phyloP scores from a whole-genome alignment of 2,329 filamentous ascomycete genomes.

The Arthrobotrys iridis region DNA sequence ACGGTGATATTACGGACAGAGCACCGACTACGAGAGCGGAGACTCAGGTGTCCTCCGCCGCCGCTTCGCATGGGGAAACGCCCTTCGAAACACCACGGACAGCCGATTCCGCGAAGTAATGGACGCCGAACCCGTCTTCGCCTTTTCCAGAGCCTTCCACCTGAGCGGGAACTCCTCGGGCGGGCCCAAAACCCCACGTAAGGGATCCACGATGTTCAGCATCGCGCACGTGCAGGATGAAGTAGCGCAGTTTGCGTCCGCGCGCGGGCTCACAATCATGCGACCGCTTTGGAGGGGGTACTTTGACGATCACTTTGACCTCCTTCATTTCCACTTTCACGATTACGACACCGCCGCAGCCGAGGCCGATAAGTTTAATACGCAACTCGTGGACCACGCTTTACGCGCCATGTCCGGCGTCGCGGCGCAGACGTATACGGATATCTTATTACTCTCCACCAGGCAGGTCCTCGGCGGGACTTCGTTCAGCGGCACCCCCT shows the following conservation, averaged over 20 bases:
- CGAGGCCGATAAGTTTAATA: slow-evolving; percentile 70
- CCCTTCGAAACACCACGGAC: slow-evolving; percentile 74
- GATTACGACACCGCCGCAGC: slow-evolving; percentile 76
- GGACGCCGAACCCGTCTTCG: slow-evolving; percentile 83
- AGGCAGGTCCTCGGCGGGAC: slow-evolving; percentile 83
- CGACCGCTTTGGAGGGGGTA: slow-evolving; percentile 81
- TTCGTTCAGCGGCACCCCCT: slow-evolving; percentile 75
- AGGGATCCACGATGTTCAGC: slow-evolving; percentile 72
- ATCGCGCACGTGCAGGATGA: slow-evolving; percentile 80
- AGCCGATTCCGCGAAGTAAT: slow-evolving; percentile 74
- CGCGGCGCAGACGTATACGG: slow-evolving; percentile 77
- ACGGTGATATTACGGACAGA: slow-evolving; percentile 59
- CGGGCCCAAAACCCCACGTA: slow-evolving; percentile 62
- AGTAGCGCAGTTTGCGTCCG: slow-evolving; percentile 80
- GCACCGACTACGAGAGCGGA: slow-evolving; percentile 76
- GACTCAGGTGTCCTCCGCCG: slow-evolving; percentile 73
- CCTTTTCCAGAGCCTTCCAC: slow-evolving; percentile 75
- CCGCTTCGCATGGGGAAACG: slow-evolving; percentile 74
- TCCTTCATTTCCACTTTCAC: slow-evolving; percentile 78
- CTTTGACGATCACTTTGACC: slow-evolving; percentile 71
- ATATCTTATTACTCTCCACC: slow-evolving; percentile 80
- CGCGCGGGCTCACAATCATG: slow-evolving; percentile 80
- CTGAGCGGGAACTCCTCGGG: slow-evolving; percentile 63
- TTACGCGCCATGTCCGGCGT: slow-evolving; percentile 64
- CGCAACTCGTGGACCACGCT: slow-evolving; percentile 51